These are phyloP conservation scores for Tuctoria greenei DNA, from an alignment of 176 grass and related monocot genomes.

Conservation along the genomic window DNA sequence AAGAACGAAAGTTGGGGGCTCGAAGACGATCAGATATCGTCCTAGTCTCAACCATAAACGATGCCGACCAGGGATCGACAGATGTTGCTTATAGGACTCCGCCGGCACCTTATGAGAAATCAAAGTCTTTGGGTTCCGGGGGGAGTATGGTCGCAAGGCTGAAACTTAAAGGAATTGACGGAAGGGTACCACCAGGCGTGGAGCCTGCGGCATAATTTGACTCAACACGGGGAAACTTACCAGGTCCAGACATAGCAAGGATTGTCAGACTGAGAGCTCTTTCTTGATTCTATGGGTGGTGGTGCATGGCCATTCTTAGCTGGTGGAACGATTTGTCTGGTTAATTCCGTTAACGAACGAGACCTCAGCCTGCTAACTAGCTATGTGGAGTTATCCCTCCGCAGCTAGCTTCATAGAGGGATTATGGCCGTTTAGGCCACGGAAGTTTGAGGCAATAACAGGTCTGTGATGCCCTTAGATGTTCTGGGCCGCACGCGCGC, in stretches of 20 bases:
- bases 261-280: no score
- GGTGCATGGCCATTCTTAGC: no score
- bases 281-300: no score
- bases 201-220: slow-evolving; percentile 38
- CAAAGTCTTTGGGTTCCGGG: slow-evolving; percentile 72
- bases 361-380: slow-evolving; percentile 85
- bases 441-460: slow-evolving; percentile 88
- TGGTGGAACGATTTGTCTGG: slow-evolving; percentile 74
- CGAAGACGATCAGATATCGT: slow-evolving; percentile 64
- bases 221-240: slow-evolving; percentile 55
- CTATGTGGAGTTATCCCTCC: slow-evolving; percentile 69
- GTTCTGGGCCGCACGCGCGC: slow-evolving; percentile 64
- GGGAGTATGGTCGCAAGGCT: slow-evolving; percentile 45
- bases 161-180: no score
- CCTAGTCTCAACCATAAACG: slow-evolving; percentile 80
- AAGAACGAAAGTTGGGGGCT: slow-evolving; percentile 72
- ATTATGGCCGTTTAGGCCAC: slow-evolving; percentile 65
- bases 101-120: slow-evolving; percentile 96
- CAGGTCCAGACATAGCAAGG: slow-evolving; percentile 47
- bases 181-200: slow-evolving; percentile 35
- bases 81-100: no score
- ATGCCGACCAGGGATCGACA: slow-evolving; percentile 58
- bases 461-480: slow-evolving; percentile 90
- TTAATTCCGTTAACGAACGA: slow-evolving; percentile 77
- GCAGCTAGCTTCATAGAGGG: slow-evolving; percentile 79